Percentiles rank a stretch among this genome's conserved stretches.
Evolutionary conservation across 1,284 basidiomycete genomes (phyloP).

Genomic region (Austroboletus novae-zelandiae): DNA sequence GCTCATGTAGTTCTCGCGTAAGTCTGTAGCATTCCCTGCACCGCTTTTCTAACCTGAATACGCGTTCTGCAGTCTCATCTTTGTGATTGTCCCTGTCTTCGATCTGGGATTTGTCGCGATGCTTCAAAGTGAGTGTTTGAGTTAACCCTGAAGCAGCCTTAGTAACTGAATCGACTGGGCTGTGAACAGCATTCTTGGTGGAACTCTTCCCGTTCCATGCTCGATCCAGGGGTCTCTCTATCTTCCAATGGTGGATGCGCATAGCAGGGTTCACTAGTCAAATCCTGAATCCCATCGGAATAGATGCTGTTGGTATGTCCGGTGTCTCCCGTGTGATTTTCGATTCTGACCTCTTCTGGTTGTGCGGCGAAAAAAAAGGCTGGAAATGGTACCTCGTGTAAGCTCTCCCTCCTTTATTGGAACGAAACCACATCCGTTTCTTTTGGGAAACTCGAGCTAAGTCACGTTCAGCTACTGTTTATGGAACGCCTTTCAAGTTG

Average conservation of each 20-base stretch:
- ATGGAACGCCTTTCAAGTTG: conserved; percentile 41
- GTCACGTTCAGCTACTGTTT: not conserved
- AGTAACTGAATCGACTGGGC: too few relatives aligned
- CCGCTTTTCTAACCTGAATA: not conserved
- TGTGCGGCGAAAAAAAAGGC: not conserved
- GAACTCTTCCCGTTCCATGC: conserved; percentile 15
- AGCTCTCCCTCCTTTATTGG: not conserved
- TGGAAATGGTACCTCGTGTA: conserved; percentile 11
- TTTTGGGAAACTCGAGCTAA: not conserved
- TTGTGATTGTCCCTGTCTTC: not conserved
- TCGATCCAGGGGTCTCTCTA: conserved; percentile 7
- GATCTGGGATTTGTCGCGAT: not conserved
- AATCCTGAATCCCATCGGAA: conserved; percentile 11
- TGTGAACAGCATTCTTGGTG: conserved; percentile 9
- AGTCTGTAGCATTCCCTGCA: not conserved
- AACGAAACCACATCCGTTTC: too few relatives aligned
- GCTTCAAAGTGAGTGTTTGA: not conserved
- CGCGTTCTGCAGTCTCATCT: conserved; percentile 6
- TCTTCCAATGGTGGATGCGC: conserved; percentile 10
- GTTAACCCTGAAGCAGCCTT: not conserved
- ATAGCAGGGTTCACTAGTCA: conserved; percentile 1
- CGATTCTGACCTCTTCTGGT: not conserved
- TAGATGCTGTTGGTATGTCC: conserved; percentile 1
- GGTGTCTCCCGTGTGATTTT: not conserved
- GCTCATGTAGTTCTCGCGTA: conserved; percentile 8